Evolutionary conservation across 495 filamentous ascomycete genomes (phyloP), one percentile per base, ranked within the genome.

Genomic region (Penicillium waksmanii): DNA sequence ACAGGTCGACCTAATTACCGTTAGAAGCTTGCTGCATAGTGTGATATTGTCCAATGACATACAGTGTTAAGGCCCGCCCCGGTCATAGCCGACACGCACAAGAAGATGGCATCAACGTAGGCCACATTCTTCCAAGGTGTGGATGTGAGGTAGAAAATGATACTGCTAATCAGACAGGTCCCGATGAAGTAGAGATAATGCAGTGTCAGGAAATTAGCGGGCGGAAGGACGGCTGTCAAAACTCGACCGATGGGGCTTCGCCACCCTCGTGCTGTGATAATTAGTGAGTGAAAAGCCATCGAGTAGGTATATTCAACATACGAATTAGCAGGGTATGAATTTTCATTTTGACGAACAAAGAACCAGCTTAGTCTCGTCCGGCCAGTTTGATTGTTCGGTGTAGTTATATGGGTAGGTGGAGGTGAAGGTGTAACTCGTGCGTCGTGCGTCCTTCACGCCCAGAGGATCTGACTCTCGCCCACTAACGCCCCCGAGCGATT

Each of bases 61-160:
- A 87, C 82, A 21, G 85, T 90, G 57, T 90, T 91, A 34, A 93
- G 75, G 0, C 89, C 89, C 34, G 92, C 88, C 52, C 87, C 81
- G 15, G 91, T 93, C 84, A 95, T 94, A 23, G 92, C 91, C 60
- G 85, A 89, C 43, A 89, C 84, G 46, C 84, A 83, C 38, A 96
- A 70, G 66, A 94, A 97, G 11, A 96, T 75, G 12, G 86, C 82
- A 68, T 96, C 89, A 8, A 83, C 82, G 74, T 91, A 96, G 51
- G 79, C 78, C 59, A 96, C 82, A 58, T 81, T 88, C 38, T 77
- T 69, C 44, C 76, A 70, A 17, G 87, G 86, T 5, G 78, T 84
- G 2, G 89, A 87, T 3, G 84, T 82, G 42, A 82, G 82, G 82
- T 86, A 95, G 72, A 96, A 93, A 48, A 96, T 82, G 47, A 89